phyloP scores from a whole-genome alignment of 805 yeast genomes.

The Sugiyamaella valdiviana region DNA sequence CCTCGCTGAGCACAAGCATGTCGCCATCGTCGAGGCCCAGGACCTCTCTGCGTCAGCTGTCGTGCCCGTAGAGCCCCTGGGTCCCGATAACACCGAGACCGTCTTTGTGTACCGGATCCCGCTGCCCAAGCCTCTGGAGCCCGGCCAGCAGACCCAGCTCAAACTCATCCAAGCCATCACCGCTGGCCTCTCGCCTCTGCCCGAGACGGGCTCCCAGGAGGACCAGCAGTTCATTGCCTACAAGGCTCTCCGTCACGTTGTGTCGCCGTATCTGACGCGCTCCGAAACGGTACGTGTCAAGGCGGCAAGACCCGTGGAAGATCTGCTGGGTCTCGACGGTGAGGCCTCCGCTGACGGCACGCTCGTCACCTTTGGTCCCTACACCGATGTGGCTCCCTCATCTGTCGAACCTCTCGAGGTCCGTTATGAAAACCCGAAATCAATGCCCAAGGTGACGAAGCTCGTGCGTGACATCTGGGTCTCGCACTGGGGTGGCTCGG shows the following conservation, averaged over 20 bases:
- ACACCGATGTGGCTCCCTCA: slow-evolving; percentile 40
- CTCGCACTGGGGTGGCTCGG: slow-evolving; percentile 70
- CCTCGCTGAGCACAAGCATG: slow-evolving; percentile 34
- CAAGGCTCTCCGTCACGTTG: slow-evolving; percentile 49
- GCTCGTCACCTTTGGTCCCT: slow-evolving; percentile 52
- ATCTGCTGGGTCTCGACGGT: slow-evolving; percentile 32
- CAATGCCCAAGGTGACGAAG: slow-evolving; percentile 54
- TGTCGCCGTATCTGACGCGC: slow-evolving; percentile 16
- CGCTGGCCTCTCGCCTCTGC: slow-evolving; percentile 51
- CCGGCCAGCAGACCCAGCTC: slow-evolving; percentile 49
- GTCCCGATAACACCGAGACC: slow-evolving; percentile 24
- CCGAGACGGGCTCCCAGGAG: slow-evolving; percentile 52
- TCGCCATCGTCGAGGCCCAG: slow-evolving; percentile 44
- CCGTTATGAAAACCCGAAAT: slow-evolving; percentile 57
- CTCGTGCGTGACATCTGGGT: slow-evolving; percentile 78
- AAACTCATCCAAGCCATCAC: slow-evolving; percentile 45
- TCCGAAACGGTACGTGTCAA: slow-evolving; percentile 10
- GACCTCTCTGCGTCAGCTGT: slow-evolving; percentile 25
- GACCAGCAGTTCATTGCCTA: slow-evolving; percentile 57
- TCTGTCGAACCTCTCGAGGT: slow-evolving; percentile 46
- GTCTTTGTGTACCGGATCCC: slow-evolving; percentile 42
- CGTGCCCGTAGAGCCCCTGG: slow-evolving; percentile 25
- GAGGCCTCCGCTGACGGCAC: slow-evolving; percentile 34
- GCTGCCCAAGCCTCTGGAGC: slow-evolving; percentile 62
- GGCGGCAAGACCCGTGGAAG: slow-evolving; percentile 15